Conservation (phyloP, 805 yeast genomes). For the Monosporozyma aquatica region DNA sequence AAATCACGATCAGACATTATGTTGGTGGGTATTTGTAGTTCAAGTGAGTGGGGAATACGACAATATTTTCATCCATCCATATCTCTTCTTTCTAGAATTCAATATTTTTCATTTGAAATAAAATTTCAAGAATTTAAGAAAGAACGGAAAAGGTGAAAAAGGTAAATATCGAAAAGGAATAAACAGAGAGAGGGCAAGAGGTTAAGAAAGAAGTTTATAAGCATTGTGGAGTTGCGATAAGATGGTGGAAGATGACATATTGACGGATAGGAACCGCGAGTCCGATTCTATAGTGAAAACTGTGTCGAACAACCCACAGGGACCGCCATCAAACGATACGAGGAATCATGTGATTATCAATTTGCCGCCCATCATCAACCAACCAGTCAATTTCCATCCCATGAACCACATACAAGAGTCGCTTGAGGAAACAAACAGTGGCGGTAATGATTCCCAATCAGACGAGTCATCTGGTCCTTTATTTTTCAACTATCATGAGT, state of each 20-base stretch:
- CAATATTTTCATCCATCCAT: too few species aligned
- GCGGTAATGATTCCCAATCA: too few species aligned
- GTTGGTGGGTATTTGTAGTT: neutral
- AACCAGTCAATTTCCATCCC: neutral
- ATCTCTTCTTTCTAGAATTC: too few species aligned
- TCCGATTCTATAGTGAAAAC: neutral
- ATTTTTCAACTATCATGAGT: conserved; percentile 67
- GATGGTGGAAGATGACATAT: too few species aligned
- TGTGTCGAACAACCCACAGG: neutral
- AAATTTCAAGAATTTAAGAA: neutral
- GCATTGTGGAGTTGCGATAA: too few species aligned
- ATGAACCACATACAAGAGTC: neutral
- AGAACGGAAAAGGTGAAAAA: too few species aligned
- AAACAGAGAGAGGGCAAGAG: neutral
- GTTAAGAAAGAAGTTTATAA: too few species aligned
- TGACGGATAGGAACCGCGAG: neutral
- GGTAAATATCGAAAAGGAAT: too few species aligned
- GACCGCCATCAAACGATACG: neutral
- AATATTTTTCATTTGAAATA: too few species aligned
- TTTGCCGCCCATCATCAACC: conserved; percentile 1
- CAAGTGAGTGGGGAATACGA: too few species aligned
- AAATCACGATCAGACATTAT: conserved; percentile 30
- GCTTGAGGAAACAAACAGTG: neutral
- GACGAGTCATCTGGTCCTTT: too few species aligned
- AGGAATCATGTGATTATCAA: neutral